phyloP scores from a whole-genome alignment of 148 eudicot genomes.

The Rhododendron ovatum region DNA sequence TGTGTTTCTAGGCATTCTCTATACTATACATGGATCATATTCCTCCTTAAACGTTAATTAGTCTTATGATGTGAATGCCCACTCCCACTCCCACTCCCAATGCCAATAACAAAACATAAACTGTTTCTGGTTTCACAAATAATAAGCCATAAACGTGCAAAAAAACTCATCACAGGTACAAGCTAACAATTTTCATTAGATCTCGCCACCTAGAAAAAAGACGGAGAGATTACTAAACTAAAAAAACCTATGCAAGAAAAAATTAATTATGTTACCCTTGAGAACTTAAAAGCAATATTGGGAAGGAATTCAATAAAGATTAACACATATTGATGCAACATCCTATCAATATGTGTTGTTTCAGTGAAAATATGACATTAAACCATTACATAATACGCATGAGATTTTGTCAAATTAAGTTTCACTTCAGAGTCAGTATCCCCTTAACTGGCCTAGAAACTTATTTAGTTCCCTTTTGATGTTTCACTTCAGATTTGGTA shows the following conservation, averaged over 20 bases:
- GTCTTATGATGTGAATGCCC: background rate
- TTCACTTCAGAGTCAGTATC: no score
- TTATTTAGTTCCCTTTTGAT: no score
- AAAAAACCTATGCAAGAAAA: background rate
- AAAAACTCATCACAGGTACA: background rate
- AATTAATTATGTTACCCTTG: background rate
- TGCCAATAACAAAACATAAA: background rate
- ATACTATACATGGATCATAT: background rate
- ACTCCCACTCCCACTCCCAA: background rate
- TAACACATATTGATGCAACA: background rate
- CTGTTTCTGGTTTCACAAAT: background rate
- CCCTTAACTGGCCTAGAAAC: no score
- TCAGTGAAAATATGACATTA: background rate
- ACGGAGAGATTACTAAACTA: background rate
- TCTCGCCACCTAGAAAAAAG: background rate
- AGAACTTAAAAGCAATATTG: background rate
- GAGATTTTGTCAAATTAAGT: background rate
- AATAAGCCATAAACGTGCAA: background rate
- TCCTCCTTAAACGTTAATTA: background rate
- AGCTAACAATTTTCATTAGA: background rate
- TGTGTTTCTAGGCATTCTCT: background rate
- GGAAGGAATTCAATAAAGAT: background rate
- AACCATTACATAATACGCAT: background rate
- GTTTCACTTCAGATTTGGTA: no score
- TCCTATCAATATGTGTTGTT: background rate